Percentiles rank a stretch among this genome's conserved stretches.
Evolutionary conservation across 805 yeast species (phyloP).

Genomic region (Ogataea corticis): DNA sequence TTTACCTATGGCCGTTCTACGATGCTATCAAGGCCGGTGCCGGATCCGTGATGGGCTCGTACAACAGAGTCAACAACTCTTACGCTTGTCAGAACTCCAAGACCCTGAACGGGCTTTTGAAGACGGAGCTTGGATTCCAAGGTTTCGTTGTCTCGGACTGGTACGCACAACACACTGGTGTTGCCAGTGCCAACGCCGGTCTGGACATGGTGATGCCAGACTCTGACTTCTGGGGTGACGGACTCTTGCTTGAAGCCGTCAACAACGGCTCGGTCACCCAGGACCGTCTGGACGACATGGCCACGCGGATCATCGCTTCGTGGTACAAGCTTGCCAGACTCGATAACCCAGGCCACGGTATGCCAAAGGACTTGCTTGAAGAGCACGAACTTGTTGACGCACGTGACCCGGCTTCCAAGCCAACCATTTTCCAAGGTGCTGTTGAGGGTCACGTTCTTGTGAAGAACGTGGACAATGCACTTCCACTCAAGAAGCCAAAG

Average conservation of each 20-base stretch:
- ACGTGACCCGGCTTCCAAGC: slow-evolving; percentile 46
- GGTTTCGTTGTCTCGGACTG: slow-evolving; percentile 69
- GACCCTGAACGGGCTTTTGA: slow-evolving; percentile 52
- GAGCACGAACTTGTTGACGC: slow-evolving; percentile 59
- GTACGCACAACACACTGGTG: slow-evolving; percentile 65
- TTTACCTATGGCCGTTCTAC: slow-evolving; percentile 67
- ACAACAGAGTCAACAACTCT: slow-evolving; percentile 55
- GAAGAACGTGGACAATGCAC: slow-evolving; percentile 50
- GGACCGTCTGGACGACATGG: slow-evolving; percentile 62
- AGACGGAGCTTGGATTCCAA: slow-evolving; percentile 64
- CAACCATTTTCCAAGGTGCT: slow-evolving; percentile 53
- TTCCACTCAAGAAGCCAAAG: slow-evolving; percentile 59
- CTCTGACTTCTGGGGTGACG: slow-evolving; percentile 48
- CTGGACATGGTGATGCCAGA: slow-evolving; percentile 69
- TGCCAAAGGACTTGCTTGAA: slow-evolving; percentile 49
- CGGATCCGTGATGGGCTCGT: slow-evolving; percentile 63
- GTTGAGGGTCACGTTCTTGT: slow-evolving; percentile 57
- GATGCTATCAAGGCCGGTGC: slow-evolving; percentile 61
- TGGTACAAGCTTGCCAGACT: slow-evolving; percentile 46
- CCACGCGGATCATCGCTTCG: slow-evolving; percentile 56
- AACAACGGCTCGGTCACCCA: slow-evolving; percentile 56
- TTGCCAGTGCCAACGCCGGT: slow-evolving; percentile 56
- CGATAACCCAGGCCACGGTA: slow-evolving; percentile 41
- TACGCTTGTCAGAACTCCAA: slow-evolving; percentile 62
- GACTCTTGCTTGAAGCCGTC: slow-evolving; percentile 53